These are phyloP conservation scores for Pontederia crassipes DNA, from an alignment of 176 grass and related monocot genomes.

Conservation along the genomic window DNA sequence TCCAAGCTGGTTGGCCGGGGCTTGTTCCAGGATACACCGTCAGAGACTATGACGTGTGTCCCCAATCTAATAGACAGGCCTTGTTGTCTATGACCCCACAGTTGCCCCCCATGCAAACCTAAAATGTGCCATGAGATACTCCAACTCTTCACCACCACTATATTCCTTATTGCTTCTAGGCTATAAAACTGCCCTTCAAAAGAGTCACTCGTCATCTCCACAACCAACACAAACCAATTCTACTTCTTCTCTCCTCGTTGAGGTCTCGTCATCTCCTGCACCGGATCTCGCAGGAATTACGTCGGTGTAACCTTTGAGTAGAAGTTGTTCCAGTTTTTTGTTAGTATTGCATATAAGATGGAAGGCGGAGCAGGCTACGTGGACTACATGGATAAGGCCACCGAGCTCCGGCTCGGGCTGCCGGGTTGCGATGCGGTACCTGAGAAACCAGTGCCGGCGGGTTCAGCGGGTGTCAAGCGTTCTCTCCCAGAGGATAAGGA, in stretches of 20 bases:
- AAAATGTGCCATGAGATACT: too few species aligned
- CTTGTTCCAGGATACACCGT: neutral
- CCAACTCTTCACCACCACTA: neutral
- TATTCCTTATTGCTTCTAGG: neutral
- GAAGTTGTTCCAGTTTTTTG: too few species aligned
- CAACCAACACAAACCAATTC: neutral
- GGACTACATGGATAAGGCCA: conserved; percentile 26
- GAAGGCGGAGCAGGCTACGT: too few species aligned
- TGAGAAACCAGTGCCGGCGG: conserved; percentile 6
- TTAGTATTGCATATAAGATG: too few species aligned
- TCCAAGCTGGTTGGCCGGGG: neutral
- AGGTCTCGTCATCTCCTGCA: neutral
- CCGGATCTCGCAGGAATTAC: neutral
- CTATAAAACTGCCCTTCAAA: conserved; percentile 1
- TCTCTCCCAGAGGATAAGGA: conserved; percentile 7
- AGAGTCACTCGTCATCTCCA: neutral
- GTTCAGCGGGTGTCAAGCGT: conserved; percentile 20
- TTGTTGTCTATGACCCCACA: neutral
- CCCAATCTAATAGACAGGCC: neutral
- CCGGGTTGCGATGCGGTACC: conserved; percentile 23
- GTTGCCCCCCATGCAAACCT: neutral
- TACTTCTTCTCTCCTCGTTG: neutral
- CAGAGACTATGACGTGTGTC: neutral
- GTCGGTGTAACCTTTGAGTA: neutral
- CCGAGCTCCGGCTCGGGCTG: conserved; percentile 74